Evolutionary conservation across 2,329 filamentous ascomycete genomes (phyloP).

Genomic region (Fusarium pilosicola): DNA sequence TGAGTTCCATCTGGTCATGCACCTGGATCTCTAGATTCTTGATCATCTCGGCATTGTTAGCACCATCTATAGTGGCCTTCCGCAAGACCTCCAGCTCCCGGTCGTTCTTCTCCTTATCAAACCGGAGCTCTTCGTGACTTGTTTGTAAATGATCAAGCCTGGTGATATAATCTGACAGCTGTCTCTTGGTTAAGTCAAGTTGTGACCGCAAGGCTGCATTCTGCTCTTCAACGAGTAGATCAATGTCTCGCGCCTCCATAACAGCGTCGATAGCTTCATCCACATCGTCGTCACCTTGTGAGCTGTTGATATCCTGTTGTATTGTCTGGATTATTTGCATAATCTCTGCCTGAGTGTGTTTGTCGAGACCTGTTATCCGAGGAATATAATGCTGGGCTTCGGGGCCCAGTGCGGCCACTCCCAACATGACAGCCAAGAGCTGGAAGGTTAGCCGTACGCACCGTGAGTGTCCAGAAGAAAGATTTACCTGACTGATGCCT

Average conservation of each 20-base stretch:
- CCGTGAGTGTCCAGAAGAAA: not conserved
- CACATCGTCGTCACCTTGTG: constrained; percentile 51
- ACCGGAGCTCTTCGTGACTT: constrained; percentile 72
- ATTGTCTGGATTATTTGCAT: constrained; percentile 58
- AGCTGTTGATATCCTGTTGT: constrained; percentile 51
- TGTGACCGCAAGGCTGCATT: constrained; percentile 61
- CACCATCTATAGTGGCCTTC: constrained; percentile 62
- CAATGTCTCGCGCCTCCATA: constrained; percentile 61
- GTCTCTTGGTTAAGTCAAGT: constrained; percentile 64
- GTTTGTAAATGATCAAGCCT: constrained; percentile 69
- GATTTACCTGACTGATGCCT: constrained; percentile 62
- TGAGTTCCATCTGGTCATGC: constrained; percentile 75
- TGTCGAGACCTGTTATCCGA: constrained; percentile 55
- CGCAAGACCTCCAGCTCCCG: constrained; percentile 62
- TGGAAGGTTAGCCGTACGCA: constrained; percentile 45
- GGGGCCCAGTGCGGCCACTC: constrained; percentile 68
- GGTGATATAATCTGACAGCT: constrained; percentile 67
- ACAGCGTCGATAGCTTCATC: constrained; percentile 54
- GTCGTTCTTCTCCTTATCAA: constrained; percentile 68
- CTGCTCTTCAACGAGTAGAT: constrained; percentile 66
- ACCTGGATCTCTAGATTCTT: constrained; percentile 66
- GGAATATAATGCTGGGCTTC: constrained; percentile 65
- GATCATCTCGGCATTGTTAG: constrained; percentile 62
- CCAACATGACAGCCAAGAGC: constrained; percentile 71
- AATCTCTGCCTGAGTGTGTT: constrained; percentile 55